A percentile compares a stretch with the other conserved stretches of the same genome.
Conservation (phyloP, 1,139 yeast species). For the Wickerhamomyces sp. region DNA sequence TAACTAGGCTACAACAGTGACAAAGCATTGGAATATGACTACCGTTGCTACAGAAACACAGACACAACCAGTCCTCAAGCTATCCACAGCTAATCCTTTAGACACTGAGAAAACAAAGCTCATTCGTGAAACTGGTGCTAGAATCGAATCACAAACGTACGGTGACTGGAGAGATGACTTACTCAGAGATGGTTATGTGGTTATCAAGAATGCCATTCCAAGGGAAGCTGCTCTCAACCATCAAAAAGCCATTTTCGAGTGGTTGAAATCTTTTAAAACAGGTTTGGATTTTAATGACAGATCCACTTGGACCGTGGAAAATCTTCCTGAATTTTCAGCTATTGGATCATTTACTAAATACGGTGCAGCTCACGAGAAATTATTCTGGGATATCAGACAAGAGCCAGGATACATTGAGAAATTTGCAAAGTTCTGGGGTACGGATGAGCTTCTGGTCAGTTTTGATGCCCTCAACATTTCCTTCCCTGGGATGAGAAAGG, state of each 20-base stretch:
- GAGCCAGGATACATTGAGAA: constrained; percentile 20
- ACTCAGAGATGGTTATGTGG: constrained; percentile 20
- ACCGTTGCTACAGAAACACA: background rate
- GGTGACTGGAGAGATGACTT: constrained; percentile 23
- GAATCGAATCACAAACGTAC: constrained; percentile 3
- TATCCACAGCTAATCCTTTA: constrained; percentile 7
- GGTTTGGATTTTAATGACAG: constrained; percentile 19
- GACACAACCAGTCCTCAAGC: constrained; percentile 2
- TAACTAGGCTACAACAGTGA: too few relatives aligned
- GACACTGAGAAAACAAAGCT: constrained; percentile 10
- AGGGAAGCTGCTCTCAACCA: constrained; percentile 16
- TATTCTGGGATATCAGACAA: constrained; percentile 26
- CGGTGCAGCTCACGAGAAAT: constrained; percentile 22
- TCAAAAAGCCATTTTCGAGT: constrained; percentile 13
- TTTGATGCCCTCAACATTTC: constrained; percentile 25
- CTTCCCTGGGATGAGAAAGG: constrained; percentile 17
- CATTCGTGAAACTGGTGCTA: constrained; percentile 5
- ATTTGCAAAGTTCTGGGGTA: constrained; percentile 24
- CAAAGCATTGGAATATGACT: background rate
- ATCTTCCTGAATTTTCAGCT: constrained; percentile 20
- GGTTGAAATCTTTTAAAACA: constrained; percentile 16
- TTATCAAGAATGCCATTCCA: constrained; percentile 20
- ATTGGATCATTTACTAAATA: constrained; percentile 15
- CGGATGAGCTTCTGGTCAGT: constrained; percentile 23
- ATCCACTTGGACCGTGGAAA: constrained; percentile 23